A percentile compares a stretch with the other conserved stretches of the same genome.
These are phyloP conservation scores for Tolypocladium sp. DNA, from an alignment of 2,329 filamentous ascomycete species.

Conservation along the genomic window DNA sequence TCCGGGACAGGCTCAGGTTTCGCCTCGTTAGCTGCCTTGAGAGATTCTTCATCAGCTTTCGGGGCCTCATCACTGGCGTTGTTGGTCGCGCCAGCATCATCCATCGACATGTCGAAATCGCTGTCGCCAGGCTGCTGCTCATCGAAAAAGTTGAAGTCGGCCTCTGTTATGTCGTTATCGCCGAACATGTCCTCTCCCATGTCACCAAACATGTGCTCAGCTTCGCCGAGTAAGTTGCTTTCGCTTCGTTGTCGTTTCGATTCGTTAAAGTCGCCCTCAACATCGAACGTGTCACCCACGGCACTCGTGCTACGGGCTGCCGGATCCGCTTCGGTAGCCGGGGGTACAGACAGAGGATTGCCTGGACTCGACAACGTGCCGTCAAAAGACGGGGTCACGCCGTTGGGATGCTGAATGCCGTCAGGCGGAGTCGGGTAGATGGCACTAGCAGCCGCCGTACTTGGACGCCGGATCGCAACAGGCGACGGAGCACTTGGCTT, in stretches of 20 bases:
- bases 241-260: constrained; percentile 35
- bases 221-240: constrained; percentile 33
- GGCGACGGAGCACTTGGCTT: constrained; percentile 42
- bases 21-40: constrained; percentile 6
- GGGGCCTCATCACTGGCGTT: constrained; percentile 6
- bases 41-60: constrained; percentile 7
- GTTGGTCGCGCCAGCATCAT: constrained; percentile 9
- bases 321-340: constrained; percentile 20
- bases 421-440: constrained; percentile 69
- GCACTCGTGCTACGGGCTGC: constrained; percentile 10
- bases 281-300: constrained; percentile 13
- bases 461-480: constrained; percentile 38
- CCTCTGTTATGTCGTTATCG: constrained; percentile 70
- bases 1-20: constrained; percentile 9
- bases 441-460: constrained; percentile 36
- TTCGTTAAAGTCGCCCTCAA: constrained; percentile 25
- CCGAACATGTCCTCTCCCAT: constrained; percentile 62
- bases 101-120: constrained; percentile 25
- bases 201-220: constrained; percentile 58
- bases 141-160: constrained; percentile 79
- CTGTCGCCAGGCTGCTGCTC: constrained; percentile 41
- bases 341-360: constrained; percentile 24
- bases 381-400: constrained; percentile 48
- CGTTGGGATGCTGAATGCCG: constrained; percentile 44
- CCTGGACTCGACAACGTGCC: constrained; percentile 46